Conservation (phyloP, 257 asterid species). For the Solanum clarkiae region DNA sequence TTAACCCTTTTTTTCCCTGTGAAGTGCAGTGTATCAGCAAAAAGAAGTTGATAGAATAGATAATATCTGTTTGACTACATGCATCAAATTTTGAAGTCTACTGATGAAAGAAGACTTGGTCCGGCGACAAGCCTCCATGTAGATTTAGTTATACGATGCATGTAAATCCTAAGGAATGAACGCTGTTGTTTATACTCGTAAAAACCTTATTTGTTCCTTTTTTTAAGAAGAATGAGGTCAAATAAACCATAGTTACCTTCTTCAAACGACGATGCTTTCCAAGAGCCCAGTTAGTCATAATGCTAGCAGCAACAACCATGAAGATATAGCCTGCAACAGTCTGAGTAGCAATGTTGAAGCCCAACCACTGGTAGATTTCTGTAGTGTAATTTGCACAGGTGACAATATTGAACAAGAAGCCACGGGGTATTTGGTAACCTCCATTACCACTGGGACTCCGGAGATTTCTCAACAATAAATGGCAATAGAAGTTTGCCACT, state of each 20-base stretch:
- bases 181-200: neutral
- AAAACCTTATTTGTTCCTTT: neutral
- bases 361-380: conserved; percentile 97
- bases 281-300: conserved; percentile 99
- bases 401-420: conserved; percentile 82
- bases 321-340: conserved; percentile 74
- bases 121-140: neutral
- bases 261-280: conserved; percentile 84
- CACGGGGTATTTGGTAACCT: conserved; percentile 91
- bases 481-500: conserved; percentile 81
- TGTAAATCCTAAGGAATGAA: neutral
- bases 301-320: conserved; percentile 90
- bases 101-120: neutral
- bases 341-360: conserved; percentile 92
- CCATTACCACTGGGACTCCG: conserved; percentile 48
- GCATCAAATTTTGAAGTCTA: neutral
- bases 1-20: neutral
- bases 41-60: neutral
- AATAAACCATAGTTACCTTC: conserved; percentile 37
- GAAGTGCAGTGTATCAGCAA: neutral
- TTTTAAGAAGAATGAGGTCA: neutral
- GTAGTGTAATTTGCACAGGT: conserved; percentile 97
- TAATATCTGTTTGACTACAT: neutral
- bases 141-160: neutral
- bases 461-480: conserved; percentile 79